A percentile compares a stretch with the other conserved stretches of the same genome.
Conservation (phyloP, 2,329 filamentous ascomycete genomes). For the Geosmithia putterillii region DNA sequence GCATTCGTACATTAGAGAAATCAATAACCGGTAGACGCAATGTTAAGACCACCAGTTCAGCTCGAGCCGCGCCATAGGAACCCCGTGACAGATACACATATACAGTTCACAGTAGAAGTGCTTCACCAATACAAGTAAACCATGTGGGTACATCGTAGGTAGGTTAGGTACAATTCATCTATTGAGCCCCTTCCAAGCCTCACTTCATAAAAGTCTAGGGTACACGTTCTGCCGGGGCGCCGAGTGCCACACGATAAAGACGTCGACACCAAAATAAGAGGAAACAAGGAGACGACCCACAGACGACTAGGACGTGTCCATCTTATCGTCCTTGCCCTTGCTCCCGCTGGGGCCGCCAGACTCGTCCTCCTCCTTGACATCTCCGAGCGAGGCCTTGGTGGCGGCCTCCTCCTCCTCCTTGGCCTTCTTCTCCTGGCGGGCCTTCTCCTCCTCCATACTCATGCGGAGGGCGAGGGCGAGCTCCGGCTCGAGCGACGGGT, state of each 20-base stretch:
- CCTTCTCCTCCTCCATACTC: slow-evolving; percentile 98
- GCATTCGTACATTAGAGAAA: slow-evolving; percentile 64
- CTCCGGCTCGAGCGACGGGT: slow-evolving; percentile 85
- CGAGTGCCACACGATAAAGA: background rate
- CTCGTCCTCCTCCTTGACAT: slow-evolving; percentile 71
- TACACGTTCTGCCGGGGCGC: background rate
- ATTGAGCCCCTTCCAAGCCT: background rate
- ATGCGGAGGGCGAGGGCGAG: slow-evolving; percentile 88
- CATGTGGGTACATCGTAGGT: too few species aligned
- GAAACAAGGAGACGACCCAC: too few species aligned
- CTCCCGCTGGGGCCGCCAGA: slow-evolving; percentile 29
- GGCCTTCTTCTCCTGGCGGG: slow-evolving; percentile 76
- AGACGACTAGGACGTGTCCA: slow-evolving; percentile 60
- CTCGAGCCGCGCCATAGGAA: too few species aligned
- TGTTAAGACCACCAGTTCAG: too few species aligned
- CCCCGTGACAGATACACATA: too few species aligned
- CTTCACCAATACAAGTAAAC: background rate
- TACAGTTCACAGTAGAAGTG: too few species aligned
- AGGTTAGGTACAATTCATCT: background rate
- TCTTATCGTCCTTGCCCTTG: slow-evolving; percentile 54
- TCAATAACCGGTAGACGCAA: slow-evolving; percentile 41
- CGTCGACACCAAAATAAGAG: background rate
- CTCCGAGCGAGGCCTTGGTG: slow-evolving; percentile 65
- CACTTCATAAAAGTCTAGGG: background rate
- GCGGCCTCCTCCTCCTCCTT: slow-evolving; percentile 62